Percentiles rank a stretch among this genome's conserved stretches.
These are phyloP conservation scores for Botryotinia globosa DNA, from an alignment of 2,329 filamentous ascomycete genomes.

Conservation along the genomic window DNA sequence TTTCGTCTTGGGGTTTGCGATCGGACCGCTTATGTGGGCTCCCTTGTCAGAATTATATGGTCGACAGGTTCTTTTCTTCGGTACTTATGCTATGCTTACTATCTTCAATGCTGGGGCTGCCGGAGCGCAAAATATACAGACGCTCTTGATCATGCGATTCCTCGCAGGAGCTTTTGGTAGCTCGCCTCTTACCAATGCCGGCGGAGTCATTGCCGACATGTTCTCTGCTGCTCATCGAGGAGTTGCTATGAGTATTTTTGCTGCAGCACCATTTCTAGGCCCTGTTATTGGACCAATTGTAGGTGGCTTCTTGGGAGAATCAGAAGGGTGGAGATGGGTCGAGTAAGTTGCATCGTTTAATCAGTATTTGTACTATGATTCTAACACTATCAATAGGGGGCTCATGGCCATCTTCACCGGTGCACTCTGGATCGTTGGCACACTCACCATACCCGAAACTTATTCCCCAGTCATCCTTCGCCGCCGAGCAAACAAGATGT, in stretches of 20 bases:
- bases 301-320: conserved; percentile 63
- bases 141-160: conserved; percentile 65
- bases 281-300: conserved; percentile 64
- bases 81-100: conserved; percentile 56
- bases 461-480: conserved; percentile 67
- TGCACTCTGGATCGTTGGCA: conserved; percentile 56
- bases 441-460: conserved; percentile 55
- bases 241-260: conserved; percentile 59
- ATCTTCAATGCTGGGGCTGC: conserved; percentile 61
- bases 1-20: conserved; percentile 46
- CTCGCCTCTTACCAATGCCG: conserved; percentile 59
- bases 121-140: conserved; percentile 55
- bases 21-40: conserved; percentile 45
- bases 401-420: conserved; percentile 66
- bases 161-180: conserved; percentile 62
- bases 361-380: not conserved
- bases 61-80: conserved; percentile 56
- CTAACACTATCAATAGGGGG: conserved; percentile 33
- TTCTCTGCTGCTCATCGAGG: conserved; percentile 52
- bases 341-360: conserved; percentile 37
- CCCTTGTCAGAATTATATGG: conserved; percentile 52
- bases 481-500: conserved; percentile 64
- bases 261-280: conserved; percentile 64
- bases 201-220: conserved; percentile 60
- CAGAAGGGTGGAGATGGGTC: conserved; percentile 74